phyloP scores from a whole-genome alignment of 441 rosid species.

The Euphorbia corollata region DNA sequence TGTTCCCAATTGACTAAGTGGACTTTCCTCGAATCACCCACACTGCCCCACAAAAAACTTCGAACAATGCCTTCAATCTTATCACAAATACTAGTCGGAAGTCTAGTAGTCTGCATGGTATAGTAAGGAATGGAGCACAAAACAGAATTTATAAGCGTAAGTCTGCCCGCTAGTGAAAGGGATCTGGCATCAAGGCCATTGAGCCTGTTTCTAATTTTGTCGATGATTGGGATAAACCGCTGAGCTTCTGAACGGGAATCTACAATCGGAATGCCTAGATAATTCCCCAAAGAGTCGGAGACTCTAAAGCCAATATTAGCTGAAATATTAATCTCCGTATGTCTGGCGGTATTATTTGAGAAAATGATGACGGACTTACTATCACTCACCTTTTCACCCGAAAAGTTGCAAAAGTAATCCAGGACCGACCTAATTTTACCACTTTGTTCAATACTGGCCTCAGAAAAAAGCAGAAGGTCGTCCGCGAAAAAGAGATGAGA shows the following conservation, averaged over 20 bases:
- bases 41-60: not conserved
- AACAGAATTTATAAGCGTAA: not conserved
- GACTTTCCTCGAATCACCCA: not conserved
- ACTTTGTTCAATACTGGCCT: not conserved
- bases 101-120: not conserved
- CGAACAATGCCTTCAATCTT: not conserved
- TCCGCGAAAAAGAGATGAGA: not conserved
- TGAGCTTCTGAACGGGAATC: not conserved
- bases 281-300: not conserved
- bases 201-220: not conserved
- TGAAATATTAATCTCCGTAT: too few species aligned
- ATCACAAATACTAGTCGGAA: not conserved
- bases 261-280: not conserved
- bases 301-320: too few species aligned
- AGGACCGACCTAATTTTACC: too few species aligned
- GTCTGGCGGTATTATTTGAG: too few species aligned
- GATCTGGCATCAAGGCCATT: not conserved
- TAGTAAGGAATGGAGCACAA: not conserved
- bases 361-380: too few species aligned
- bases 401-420: too few species aligned
- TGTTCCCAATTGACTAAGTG: not conserved
- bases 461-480: not conserved
- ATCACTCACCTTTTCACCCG: not conserved
- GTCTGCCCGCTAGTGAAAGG: not conserved
- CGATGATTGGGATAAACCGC: not conserved